These are phyloP conservation scores for Cryptosporidium parvum DNA, from an alignment of 169 alveolate genomes.

Conservation along the genomic window DNA sequence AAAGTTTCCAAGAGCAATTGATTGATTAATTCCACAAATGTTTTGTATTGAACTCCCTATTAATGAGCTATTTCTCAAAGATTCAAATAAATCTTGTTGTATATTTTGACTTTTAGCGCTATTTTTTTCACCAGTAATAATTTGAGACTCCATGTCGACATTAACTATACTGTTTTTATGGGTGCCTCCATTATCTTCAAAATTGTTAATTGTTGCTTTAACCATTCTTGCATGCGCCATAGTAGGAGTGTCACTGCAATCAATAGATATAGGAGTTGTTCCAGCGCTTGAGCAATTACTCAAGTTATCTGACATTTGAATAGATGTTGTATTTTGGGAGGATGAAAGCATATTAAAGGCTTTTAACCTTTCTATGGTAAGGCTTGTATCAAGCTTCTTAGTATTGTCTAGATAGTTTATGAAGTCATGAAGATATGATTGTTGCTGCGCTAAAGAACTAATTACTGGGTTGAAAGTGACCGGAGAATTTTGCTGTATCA, in stretches of 20 bases:
- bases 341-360: not conserved
- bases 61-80: constrained; percentile 14
- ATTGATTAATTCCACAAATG: constrained; percentile 29
- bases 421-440: constrained; percentile 48
- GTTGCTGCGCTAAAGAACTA: constrained; percentile 26
- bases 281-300: constrained; percentile 59
- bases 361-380: constrained; percentile 15
- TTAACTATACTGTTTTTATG: not conserved
- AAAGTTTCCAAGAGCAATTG: constrained; percentile 15
- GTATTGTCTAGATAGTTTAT: constrained; percentile 45
- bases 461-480: constrained; percentile 12
- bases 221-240: constrained; percentile 4
- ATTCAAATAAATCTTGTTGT: constrained; percentile 19
- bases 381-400: constrained; percentile 16
- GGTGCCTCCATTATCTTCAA: constrained; percentile 8
- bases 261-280: constrained; percentile 62
- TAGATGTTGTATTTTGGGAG: constrained; percentile 22
- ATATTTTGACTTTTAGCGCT: not conserved
- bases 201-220: constrained; percentile 32
- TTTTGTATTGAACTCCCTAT: constrained; percentile 6
- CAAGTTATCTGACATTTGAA: constrained; percentile 36
- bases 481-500: constrained; percentile 33
- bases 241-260: constrained; percentile 35
- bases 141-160: constrained; percentile 4
- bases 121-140: not conserved